Evolutionary conservation across 495 filamentous ascomycete genomes (phyloP), one percentile per base, ranked within the genome.

Genomic region (Aspergillus coremiiformis): DNA sequence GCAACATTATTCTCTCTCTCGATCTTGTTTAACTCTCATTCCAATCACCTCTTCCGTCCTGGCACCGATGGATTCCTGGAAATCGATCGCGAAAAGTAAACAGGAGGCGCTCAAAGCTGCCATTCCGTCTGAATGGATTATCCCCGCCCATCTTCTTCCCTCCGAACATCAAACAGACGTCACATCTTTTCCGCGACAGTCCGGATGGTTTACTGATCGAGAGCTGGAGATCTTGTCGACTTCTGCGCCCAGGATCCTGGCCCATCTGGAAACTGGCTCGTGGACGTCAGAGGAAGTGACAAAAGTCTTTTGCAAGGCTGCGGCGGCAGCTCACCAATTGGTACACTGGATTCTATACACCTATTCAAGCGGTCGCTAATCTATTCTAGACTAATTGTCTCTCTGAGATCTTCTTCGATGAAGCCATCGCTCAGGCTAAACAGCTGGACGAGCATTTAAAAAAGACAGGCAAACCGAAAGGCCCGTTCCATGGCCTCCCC

Each of bases 401-500:
- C 43, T 85, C 84, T 4, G 84, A 88, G 64, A 71, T 88, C 4
- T 74, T 88, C 37, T 81, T 84, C 11, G 64, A 74, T 14, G 57
- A 69, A 23, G 77, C 76, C 0, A 58, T 81, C 22, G 57, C 59
- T 6, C 53, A 55, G 4, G 77, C 78, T 0, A 60, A 59, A 24
- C 47, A 66, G 26, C 48, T 78, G 29, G 78, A 81, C 57, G 64
- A 66, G 6, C 51, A 72, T 45, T 52, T 79, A 5, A 53, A 55
- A 5, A 60, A 58, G 26, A 69, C 68, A 4, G 67, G 70, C 0
- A 72, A 71, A 41, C 66, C 74, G 5, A 54, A 78, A 14, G 84
- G 84, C 0, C 84, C 83, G 3, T 66, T 89, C 0, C 84, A 89
- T 52, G 85, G 85, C 15, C 52, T 89, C 7, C 84, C 84, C 0